Percentiles rank a stretch among this genome's conserved stretches.
phyloP scores from a whole-genome alignment of 805 yeast species.

The Ogataea sp. region DNA sequence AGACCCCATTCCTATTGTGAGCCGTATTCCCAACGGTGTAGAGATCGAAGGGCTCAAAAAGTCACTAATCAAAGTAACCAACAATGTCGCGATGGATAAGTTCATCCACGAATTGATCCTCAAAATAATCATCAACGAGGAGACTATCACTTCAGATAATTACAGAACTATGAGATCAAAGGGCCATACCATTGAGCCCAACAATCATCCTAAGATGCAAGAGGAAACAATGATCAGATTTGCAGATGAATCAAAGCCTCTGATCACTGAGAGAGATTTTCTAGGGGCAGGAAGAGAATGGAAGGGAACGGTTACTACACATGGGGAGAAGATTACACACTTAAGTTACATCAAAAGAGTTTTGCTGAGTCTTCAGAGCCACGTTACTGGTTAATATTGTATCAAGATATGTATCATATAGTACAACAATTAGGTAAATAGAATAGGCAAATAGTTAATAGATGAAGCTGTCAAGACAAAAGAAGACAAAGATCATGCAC shows the following conservation, averaged over 20 bases:
- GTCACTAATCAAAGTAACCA: conserved; percentile 53
- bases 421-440: background rate
- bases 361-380: conserved; percentile 2
- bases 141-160: conserved; percentile 26
- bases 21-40: conserved; percentile 52
- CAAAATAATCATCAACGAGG: conserved; percentile 45
- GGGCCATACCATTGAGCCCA: conserved; percentile 26
- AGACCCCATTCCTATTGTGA: conserved; percentile 63
- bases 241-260: background rate
- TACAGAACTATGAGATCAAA: conserved; percentile 21
- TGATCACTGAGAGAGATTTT: conserved; percentile 23
- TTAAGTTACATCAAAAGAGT: conserved; percentile 20
- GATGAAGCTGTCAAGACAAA: no score
- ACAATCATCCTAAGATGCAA: conserved; percentile 4
- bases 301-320: conserved; percentile 17
- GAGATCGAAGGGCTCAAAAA: conserved; percentile 57
- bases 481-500: no score
- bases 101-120: conserved; percentile 49
- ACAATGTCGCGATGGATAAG: conserved; percentile 50
- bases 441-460: no score
- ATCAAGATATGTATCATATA: no score
- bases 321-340: conserved; percentile 24
- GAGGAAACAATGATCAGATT: conserved; percentile 15
- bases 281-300: conserved; percentile 20
- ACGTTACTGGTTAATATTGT: background rate